Conservation (phyloP, 805 yeast species). For the Maudiozyma serrabonitensis region DNA sequence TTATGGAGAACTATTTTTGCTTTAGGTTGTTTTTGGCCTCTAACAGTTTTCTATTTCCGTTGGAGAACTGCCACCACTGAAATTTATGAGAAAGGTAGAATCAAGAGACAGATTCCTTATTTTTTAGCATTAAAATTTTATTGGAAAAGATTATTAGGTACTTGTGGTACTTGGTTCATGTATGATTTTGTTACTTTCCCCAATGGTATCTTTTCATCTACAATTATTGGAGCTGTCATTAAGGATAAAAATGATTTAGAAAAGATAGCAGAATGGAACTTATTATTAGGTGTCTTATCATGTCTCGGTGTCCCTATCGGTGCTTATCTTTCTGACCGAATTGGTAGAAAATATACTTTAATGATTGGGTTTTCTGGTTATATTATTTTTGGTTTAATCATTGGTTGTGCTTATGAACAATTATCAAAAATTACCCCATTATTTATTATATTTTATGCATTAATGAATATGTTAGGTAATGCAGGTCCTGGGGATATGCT, state of each 20-base stretch:
- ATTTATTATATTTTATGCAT: slow-evolving; percentile 3
- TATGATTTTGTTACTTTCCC: slow-evolving; percentile 4
- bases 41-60: slow-evolving; percentile 3
- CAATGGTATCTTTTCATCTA: slow-evolving; percentile 3
- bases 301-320: slow-evolving; percentile 4
- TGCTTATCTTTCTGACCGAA: slow-evolving; percentile 3
- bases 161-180: slow-evolving; percentile 6
- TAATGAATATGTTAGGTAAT: slow-evolving; percentile 3
- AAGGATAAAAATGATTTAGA: slow-evolving; percentile 2
- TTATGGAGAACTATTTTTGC: slow-evolving; percentile 4
- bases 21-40: slow-evolving; percentile 4
- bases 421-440: slow-evolving; percentile 2
- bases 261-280: slow-evolving; percentile 4
- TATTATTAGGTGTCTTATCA: slow-evolving; percentile 1
- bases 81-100: slow-evolving; percentile 4
- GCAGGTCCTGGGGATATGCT: slow-evolving; percentile 5
- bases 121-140: slow-evolving; percentile 2
- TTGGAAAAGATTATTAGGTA: slow-evolving; percentile 3
- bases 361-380: slow-evolving; percentile 4
- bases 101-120: slow-evolving; percentile 2
- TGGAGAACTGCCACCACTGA: slow-evolving; percentile 4
- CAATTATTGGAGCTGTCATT: slow-evolving; percentile 3
- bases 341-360: slow-evolving; percentile 3
- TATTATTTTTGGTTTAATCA: slow-evolving; percentile 3
- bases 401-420: slow-evolving; percentile 3